Evolutionary conservation across 345 rosid genomes (phyloP).

Genomic region (Hypericum androsaemum): DNA sequence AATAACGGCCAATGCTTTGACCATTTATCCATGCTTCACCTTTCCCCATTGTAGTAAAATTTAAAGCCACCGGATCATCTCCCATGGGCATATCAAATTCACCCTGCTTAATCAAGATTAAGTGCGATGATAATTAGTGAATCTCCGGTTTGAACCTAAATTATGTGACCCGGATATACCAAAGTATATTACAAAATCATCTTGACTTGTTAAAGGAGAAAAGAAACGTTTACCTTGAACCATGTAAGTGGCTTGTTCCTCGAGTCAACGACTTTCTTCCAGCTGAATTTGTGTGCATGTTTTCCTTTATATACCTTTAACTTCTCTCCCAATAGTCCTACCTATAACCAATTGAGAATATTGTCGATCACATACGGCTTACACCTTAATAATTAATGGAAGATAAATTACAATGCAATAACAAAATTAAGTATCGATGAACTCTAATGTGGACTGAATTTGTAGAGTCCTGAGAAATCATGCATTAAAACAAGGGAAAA

Average conservation of each 20-base stretch:
- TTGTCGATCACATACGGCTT: too few species aligned
- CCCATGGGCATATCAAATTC: conserved; percentile 13
- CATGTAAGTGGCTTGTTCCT: conserved; percentile 10
- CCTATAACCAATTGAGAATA: neutral
- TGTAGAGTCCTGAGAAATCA: too few species aligned
- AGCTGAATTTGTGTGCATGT: neutral
- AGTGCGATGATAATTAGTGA: too few species aligned
- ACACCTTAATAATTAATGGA: too few species aligned
- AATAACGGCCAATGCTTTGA: conserved; percentile 15
- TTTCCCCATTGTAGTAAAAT: conserved; percentile 11
- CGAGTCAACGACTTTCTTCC: conserved; percentile 1
- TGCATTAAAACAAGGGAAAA: too few species aligned
- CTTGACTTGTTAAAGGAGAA: too few species aligned
- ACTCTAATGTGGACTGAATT: too few species aligned
- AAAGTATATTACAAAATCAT: too few species aligned
- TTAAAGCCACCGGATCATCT: conserved; percentile 13
- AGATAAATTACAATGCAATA: too few species aligned
- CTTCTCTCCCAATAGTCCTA: conserved; percentile 10
- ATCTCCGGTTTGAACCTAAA: too few species aligned
- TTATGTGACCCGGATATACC: too few species aligned
- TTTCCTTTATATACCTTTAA: conserved; percentile 2
- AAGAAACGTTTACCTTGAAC: conserved; percentile 9
- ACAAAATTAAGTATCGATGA: too few species aligned
- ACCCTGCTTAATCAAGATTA: neutral
- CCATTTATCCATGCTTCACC: conserved; percentile 18